Base-by-base conservation (phyloP, 169 alveolate species). In the Eimeria tenella region DNA sequence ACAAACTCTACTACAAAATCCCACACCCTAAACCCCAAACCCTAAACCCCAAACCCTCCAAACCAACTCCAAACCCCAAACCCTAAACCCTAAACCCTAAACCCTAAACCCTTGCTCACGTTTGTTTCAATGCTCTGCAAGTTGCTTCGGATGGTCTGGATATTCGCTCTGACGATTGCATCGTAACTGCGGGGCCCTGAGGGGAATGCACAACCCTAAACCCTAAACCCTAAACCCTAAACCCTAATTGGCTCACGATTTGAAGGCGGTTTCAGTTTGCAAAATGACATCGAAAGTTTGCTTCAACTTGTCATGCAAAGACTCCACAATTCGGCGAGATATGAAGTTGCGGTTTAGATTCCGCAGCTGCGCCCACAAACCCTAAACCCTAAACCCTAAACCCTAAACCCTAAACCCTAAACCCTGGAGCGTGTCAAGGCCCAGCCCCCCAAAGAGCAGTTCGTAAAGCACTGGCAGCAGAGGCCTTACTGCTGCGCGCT, bases 241-340 rank as follows among this genome's bases (percentile, higher is more conserved):
- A 13, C 77, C 77, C 31, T n/a, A 68, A 68, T 31, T 31, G 77
- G 9, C 93, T 86, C n/a, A 88, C 94, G 74, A 49, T 55, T 88
- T 88, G 60, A 88, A 88, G 49, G 81, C 75, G 1, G 87, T 31
- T 42, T 88, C 94, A 0, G 94, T 88, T 62, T 79, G 68, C 21
- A 88, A 77, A 58, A 88, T 65, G 63, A 88, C 63, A 4, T 88
- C 94, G 87, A 70, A 88, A 60, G 94, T 88, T 60, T 88, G 87
- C 52, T 81, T 79, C 55, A 88, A 62, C 52, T 81, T 53, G 74
- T 88, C 94, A 63, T 88, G 94, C 55, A 88, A 75, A 52, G 87
- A 53, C 49, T 88, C 94, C 25, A 88, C 94, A 31, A 88, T 88
- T 4, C 94, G 70, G 9, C 94, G 94, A 58, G 94, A 88, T 11